Base-by-base conservation (phyloP, 495 filamentous ascomycete genomes). In the Aspergillus coremiiformis region DNA sequence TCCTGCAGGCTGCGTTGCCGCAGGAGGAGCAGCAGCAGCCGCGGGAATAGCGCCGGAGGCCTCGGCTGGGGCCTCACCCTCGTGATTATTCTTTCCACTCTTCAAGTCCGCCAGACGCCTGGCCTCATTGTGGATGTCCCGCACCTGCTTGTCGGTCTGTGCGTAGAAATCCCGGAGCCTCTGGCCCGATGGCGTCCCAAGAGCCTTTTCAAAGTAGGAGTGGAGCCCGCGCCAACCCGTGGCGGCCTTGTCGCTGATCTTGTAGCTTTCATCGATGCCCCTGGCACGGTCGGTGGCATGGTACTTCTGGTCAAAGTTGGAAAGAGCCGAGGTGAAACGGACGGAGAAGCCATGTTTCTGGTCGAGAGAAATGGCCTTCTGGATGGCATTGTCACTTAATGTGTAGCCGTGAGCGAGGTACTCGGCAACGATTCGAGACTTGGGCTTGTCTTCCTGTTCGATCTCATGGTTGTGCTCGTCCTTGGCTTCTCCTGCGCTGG, bases 321-420 rank as follows among this genome's bases (percentile, higher is more conserved):
- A 62, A 23, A 97, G 78, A 2, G 86, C 84, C 33, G 61, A 69
- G 32, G 86, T 82, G 77, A 98, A 98, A 41, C 80, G 79, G 61
- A 65, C 71, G 14, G 85, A 84, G 58, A 96, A 81, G 56, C 88
- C 88, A 68, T 97, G 91, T 74, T 93, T 89, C 60, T 89, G 77
- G 72, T 98, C 93, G 30, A 97, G 79, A 5, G 84, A 78, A 62
- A 98, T 90, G 50, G 89, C 94, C 55, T 77, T 79, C 65, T 95
- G 82, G 44, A 96, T 78, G 4, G 86, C 86, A n/a, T 73, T 75
- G 66, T 98, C 93, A 47, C 86, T 87, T 58, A 98, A 72, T 17
- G 80, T 76, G 69, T 98, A 98, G 56, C 93, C 93, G 59, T 96
- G 87, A 4, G 91, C 91, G 23, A 98, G 84, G 66, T 96, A 95